A percentile compares a stretch with the other conserved stretches of the same genome.
phyloP scores from a whole-genome alignment of 768 basidiomycete species.

The Lactarius tabidus region DNA sequence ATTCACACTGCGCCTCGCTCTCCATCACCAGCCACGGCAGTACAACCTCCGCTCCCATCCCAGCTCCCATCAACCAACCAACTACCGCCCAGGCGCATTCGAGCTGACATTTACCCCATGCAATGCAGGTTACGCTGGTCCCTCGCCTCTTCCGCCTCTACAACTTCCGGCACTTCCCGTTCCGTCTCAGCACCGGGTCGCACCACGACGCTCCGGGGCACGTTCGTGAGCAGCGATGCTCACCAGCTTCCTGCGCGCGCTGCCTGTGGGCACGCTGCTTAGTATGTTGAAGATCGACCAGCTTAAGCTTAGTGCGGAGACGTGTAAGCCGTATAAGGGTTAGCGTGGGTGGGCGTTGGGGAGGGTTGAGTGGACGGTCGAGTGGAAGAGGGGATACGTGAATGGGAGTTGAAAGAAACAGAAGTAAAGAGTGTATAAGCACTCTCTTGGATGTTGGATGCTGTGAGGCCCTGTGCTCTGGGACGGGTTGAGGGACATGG shows the following conservation, averaged over 20 bases:
- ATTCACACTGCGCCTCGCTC: slow-evolving; percentile 33
- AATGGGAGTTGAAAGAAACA: no score
- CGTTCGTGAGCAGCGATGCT: slow-evolving; percentile 49
- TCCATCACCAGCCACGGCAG: slow-evolving; percentile 41
- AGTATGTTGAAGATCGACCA: slow-evolving; percentile 75
- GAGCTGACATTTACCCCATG: slow-evolving; percentile 36
- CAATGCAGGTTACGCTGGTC: slow-evolving; percentile 85
- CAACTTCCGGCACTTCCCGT: slow-evolving; percentile 34
- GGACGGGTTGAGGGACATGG: no score
- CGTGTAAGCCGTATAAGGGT: no score
- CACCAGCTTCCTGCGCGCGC: slow-evolving; percentile 63
- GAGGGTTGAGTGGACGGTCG: no score
- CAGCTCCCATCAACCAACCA: slow-evolving; percentile 19
- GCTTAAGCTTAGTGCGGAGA: slow-evolving; percentile 38
- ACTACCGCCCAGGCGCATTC: slow-evolving; percentile 46
- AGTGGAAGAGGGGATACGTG: no score
- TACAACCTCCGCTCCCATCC: slow-evolving; percentile 26
- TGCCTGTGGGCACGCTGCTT: slow-evolving; percentile 19
- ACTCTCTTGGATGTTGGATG: no score
- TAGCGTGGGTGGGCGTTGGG: no score
- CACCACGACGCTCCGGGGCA: slow-evolving; percentile 57
- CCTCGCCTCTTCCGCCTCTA: slow-evolving; percentile 56
- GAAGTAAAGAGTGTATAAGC: no score
- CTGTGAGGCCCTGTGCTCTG: no score
- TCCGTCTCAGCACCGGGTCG: slow-evolving; percentile 53